phyloP scores from a whole-genome alignment of 2,329 filamentous ascomycete genomes.

The Penicillium decumbens region DNA sequence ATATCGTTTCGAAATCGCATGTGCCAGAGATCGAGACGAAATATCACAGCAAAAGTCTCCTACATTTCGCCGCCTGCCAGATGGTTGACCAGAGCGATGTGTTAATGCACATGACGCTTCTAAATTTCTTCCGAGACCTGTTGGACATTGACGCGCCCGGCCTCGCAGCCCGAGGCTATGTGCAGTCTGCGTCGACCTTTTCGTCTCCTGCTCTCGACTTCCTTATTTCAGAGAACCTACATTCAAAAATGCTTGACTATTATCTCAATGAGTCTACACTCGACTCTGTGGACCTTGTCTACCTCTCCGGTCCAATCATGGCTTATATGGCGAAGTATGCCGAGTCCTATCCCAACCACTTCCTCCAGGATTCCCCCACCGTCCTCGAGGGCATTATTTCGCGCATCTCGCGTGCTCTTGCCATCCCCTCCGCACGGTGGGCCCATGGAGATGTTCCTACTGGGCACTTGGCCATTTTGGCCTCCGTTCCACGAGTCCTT shows the following conservation, averaged over 20 bases:
- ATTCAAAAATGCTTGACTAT: constrained; percentile 47
- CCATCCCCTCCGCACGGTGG: constrained; percentile 46
- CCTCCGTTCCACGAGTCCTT: constrained; percentile 52
- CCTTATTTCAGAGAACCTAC: constrained; percentile 49
- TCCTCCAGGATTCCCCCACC: constrained; percentile 43
- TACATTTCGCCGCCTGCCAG: constrained; percentile 52
- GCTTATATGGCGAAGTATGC: constrained; percentile 57
- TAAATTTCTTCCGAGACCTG: constrained; percentile 56
- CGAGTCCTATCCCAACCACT: constrained; percentile 52
- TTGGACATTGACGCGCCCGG: constrained; percentile 43
- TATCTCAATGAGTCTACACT: constrained; percentile 50
- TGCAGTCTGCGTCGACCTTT: constrained; percentile 35
- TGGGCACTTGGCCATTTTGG: constrained; percentile 55
- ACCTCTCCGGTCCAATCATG: constrained; percentile 53
- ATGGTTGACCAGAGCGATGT: constrained; percentile 58
- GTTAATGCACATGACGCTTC: constrained; percentile 56
- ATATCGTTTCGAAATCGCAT: constrained; percentile 49
- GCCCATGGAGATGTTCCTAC: constrained; percentile 52
- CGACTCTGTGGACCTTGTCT: constrained; percentile 50
- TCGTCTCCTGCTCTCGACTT: constrained; percentile 49
- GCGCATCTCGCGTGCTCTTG: constrained; percentile 46
- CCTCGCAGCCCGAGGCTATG: constrained; percentile 27
- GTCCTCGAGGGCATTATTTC: constrained; percentile 44
- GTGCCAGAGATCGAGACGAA: constrained; percentile 49
- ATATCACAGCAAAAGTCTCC: constrained; percentile 42